Conservation (phyloP, 2,329 filamentous ascomycete species). For the Keithomyces neogunnii region DNA sequence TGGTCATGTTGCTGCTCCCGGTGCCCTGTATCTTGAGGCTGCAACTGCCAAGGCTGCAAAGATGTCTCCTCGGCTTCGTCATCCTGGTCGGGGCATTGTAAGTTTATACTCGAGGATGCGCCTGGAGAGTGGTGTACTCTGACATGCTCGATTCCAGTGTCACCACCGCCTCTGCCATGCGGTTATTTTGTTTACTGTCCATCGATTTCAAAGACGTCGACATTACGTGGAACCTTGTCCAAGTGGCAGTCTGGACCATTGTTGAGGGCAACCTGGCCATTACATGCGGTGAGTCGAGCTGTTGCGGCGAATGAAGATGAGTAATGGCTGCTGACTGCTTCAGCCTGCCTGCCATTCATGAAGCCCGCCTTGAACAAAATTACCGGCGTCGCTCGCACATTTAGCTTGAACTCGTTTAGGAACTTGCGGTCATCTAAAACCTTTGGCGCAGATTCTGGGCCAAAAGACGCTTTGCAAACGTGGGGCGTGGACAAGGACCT, state of each 20-base stretch:
- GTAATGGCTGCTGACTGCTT: neutral
- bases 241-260: slow-evolving; percentile 27
- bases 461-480: neutral
- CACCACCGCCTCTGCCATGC: neutral
- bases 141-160: slow-evolving; percentile 11
- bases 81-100: slow-evolving; percentile 28
- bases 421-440: neutral
- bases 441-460: neutral
- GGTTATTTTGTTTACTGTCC: neutral
- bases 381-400: neutral
- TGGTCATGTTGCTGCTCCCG: slow-evolving; percentile 35
- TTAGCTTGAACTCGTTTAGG: neutral
- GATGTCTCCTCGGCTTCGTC: slow-evolving; percentile 25
- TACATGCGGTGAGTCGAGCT: slow-evolving; percentile 18
- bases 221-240: slow-evolving; percentile 22
- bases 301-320: neutral
- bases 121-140: slow-evolving; percentile 23
- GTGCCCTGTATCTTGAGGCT: slow-evolving; percentile 34
- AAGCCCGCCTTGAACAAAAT: neutral
- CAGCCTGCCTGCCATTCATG: neutral
- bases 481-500: neutral
- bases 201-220: slow-evolving; percentile 13
- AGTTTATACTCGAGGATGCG: slow-evolving; percentile 12
- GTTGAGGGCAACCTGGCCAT: slow-evolving; percentile 31
- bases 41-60: slow-evolving; percentile 28